These are phyloP conservation scores for Ustilaginoidea virens DNA, from an alignment of 2,329 filamentous ascomycete species.

Conservation along the genomic window DNA sequence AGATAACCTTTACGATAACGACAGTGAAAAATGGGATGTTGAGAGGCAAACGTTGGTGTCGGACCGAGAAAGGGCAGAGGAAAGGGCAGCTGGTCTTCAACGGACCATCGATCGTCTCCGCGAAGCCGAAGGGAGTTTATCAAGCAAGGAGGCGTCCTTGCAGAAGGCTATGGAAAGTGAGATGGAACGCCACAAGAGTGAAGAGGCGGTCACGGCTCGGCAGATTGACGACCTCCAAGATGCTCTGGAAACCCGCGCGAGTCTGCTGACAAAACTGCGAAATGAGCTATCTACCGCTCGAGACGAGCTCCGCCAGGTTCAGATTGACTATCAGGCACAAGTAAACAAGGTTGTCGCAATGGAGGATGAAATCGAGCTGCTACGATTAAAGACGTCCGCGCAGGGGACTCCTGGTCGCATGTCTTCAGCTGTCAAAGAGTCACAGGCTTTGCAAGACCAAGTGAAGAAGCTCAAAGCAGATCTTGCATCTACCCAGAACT, in stretches of 20 bases:
- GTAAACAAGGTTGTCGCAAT: conserved; percentile 50
- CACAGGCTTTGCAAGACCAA: conserved; percentile 47
- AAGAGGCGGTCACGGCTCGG: conserved; percentile 53
- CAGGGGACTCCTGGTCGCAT: conserved; percentile 24
- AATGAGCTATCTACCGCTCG: conserved; percentile 49
- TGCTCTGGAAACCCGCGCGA: conserved; percentile 52
- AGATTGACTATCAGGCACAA: conserved; percentile 45
- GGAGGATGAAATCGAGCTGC: conserved; percentile 62
- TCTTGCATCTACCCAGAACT: conserved; percentile 40
- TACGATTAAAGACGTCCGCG: conserved; percentile 29
- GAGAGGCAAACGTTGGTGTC: conserved; percentile 47
- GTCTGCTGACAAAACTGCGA: conserved; percentile 48
- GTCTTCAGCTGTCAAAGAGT: conserved; percentile 41
- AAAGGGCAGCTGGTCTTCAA: conserved; percentile 51
- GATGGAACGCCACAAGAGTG: conserved; percentile 52
- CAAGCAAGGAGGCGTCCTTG: conserved; percentile 50
- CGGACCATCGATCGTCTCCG: conserved; percentile 56
- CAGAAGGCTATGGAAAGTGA: conserved; percentile 57
- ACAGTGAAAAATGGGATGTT: conserved; percentile 58
- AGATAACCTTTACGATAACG: conserved; percentile 53
- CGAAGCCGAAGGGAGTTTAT: conserved; percentile 49
- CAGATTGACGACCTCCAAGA: conserved; percentile 62
- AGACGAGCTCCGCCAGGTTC: conserved; percentile 55
- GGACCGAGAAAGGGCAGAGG: conserved; percentile 50
- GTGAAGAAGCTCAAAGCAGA: conserved; percentile 44